phyloP scores from a whole-genome alignment of 495 filamentous ascomycete genomes.

The Aspergillus nanangensis region DNA sequence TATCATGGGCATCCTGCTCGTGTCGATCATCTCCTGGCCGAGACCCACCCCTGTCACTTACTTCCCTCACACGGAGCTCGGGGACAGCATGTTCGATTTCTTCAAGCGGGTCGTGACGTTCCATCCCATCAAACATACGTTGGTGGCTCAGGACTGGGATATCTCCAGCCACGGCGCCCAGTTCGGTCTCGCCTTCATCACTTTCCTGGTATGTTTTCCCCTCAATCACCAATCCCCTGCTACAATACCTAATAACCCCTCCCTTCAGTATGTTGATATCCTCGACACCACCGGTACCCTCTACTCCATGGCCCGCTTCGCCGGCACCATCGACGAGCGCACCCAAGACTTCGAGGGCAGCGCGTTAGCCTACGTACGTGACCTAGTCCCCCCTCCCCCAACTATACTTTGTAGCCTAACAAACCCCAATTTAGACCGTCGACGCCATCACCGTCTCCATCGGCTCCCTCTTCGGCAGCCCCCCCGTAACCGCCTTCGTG shows the following conservation, averaged over 20 bases:
- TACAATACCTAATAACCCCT: constrained; percentile 3
- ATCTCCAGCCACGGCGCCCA: constrained; percentile 58
- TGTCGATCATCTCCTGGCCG: constrained; percentile 83
- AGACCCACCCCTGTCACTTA: constrained; percentile 67
- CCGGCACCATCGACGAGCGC: constrained; percentile 64
- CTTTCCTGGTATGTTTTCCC: constrained; percentile 46
- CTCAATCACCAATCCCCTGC: neutral
- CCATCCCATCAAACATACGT: constrained; percentile 62
- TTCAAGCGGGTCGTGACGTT: constrained; percentile 81
- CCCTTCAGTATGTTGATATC: constrained; percentile 70
- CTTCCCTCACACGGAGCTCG: constrained; percentile 66
- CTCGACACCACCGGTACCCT: constrained; percentile 71
- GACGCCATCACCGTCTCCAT: constrained; percentile 76
- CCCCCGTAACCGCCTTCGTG: constrained; percentile 78
- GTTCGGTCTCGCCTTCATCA: constrained; percentile 75
- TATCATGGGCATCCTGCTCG: constrained; percentile 72
- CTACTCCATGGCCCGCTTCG: constrained; percentile 81
- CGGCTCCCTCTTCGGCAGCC: constrained; percentile 66
- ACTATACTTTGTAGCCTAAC: neutral
- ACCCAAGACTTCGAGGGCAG: constrained; percentile 78
- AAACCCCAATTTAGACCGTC: constrained; percentile 42
- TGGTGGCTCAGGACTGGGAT: constrained; percentile 66
- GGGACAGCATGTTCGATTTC: constrained; percentile 68
- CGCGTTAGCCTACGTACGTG: constrained; percentile 60
- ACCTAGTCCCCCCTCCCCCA: neutral